These are phyloP conservation scores for Ceratocystis cacaofunesta DNA, from an alignment of 2,329 filamentous ascomycete genomes.

Conservation along the genomic window DNA sequence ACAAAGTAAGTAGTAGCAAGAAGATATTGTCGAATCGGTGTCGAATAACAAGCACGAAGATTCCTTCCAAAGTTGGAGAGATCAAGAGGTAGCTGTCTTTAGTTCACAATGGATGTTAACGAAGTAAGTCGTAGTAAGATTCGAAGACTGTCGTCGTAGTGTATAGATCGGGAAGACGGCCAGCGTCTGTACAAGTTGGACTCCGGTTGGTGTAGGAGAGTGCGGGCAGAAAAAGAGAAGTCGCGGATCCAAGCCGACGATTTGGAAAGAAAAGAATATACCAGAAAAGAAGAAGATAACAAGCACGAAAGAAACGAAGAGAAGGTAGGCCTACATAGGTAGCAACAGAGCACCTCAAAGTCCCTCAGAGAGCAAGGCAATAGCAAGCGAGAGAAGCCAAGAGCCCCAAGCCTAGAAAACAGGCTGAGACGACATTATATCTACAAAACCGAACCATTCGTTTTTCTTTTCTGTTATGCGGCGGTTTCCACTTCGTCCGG, in stretches of 20 bases:
- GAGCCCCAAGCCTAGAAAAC: background rate
- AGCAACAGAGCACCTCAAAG: background rate
- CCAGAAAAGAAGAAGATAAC: background rate
- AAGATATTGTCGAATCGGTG: background rate
- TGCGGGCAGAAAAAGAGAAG: background rate
- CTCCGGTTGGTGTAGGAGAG: background rate
- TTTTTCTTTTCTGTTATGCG: background rate
- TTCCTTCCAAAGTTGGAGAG: background rate
- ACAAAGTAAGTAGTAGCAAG: too few species aligned
- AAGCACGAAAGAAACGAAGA: background rate
- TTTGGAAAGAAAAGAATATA: constrained; percentile 1
- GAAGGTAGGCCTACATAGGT: background rate
- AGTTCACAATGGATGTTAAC: background rate
- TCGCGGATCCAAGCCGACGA: constrained; percentile 6
- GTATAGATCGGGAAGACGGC: constrained; percentile 5
- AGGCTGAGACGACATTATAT: background rate
- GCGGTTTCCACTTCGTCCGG: background rate
- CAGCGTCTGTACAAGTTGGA: constrained; percentile 2
- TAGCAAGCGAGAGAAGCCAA: too few species aligned
- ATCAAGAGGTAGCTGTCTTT: background rate
- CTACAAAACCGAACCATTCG: background rate
- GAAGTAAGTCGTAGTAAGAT: background rate
- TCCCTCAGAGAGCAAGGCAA: background rate
- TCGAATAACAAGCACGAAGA: background rate
- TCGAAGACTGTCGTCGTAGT: background rate